These are phyloP conservation scores for Mangifera indica DNA, from an alignment of 345 rosid genomes.

Conservation along the genomic window DNA sequence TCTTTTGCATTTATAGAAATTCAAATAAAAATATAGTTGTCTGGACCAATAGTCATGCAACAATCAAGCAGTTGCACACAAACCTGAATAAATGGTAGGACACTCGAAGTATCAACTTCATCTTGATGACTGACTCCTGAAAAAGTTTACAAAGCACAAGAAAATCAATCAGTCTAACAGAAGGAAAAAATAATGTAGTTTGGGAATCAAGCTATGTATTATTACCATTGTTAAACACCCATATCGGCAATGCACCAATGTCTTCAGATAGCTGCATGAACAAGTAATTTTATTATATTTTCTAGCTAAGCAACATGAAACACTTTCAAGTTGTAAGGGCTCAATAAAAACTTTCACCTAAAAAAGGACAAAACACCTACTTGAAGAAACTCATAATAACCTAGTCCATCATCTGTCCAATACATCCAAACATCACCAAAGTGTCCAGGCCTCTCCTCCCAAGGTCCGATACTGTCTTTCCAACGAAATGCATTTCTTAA, in stretches of 20 bases:
- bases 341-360: background rate
- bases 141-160: conserved; percentile 20
- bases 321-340: conserved; percentile 12
- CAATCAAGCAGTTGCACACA: conserved; percentile 14
- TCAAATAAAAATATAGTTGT: background rate
- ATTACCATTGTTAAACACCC: conserved; percentile 95
- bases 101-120: conserved; percentile 61
- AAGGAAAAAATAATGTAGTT: background rate
- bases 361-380: no score
- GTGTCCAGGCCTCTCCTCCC: no score
- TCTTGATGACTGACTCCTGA: conserved; percentile 91
- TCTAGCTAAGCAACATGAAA: conserved; percentile 39
- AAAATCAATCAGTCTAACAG: background rate
- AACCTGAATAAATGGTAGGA: conserved; percentile 85
- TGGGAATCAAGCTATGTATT: conserved; percentile 1
- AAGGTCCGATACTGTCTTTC: no score
- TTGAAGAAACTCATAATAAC: no score
- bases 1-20: conserved; percentile 2
- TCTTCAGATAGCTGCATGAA: conserved; percentile 47
- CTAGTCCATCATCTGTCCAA: no score
- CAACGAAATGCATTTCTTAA: no score
- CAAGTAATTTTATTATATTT: no score
- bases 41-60: conserved; percentile 1
- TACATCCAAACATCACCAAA: no score
- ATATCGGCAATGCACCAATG: conserved; percentile 74